Evolutionary conservation across 1,284 basidiomycete genomes (phyloP).

Genomic region (Fomitopsis schrenkii): DNA sequence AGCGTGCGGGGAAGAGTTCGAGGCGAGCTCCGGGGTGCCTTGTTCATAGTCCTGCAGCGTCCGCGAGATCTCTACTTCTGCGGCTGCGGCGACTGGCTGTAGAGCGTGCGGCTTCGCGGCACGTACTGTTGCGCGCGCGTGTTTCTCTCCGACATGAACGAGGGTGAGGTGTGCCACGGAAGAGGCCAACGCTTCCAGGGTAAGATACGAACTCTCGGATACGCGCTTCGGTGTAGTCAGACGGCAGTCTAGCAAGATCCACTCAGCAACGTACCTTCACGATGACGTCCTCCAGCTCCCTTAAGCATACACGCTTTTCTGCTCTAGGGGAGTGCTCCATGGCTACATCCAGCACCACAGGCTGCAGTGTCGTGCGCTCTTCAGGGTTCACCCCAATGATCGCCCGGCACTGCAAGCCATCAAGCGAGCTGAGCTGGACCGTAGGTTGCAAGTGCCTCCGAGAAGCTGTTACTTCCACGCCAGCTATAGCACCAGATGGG

Average conservation of each 20-base stretch:
- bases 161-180: constrained; percentile 48
- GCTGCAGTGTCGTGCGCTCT: constrained; percentile 69
- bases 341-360: constrained; percentile 57
- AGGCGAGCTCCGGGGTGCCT: not conserved
- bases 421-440: constrained; percentile 35
- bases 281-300: constrained; percentile 33
- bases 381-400: constrained; percentile 74
- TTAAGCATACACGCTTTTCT: constrained; percentile 32
- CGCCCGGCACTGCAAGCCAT: constrained; percentile 50
- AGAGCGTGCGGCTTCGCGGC: constrained; percentile 78
- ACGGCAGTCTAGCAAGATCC: not conserved
- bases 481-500: constrained; percentile 46
- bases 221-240: constrained; percentile 30
- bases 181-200: constrained; percentile 73
- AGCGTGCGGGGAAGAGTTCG: too few relatives aligned
- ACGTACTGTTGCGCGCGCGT: constrained; percentile 48
- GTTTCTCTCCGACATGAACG: constrained; percentile 13
- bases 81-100: constrained; percentile 55
- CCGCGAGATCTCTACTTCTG: constrained; percentile 59
- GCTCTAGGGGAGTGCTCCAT: constrained; percentile 19
- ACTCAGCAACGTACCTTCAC: constrained; percentile 33
- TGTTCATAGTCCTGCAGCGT: constrained; percentile 29
- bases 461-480: constrained; percentile 35
- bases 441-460: constrained; percentile 6
- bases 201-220: constrained; percentile 52